These are phyloP conservation scores for Urochloa ruziziensis DNA, from an alignment of 176 grass and related monocot genomes.

Conservation along the genomic window DNA sequence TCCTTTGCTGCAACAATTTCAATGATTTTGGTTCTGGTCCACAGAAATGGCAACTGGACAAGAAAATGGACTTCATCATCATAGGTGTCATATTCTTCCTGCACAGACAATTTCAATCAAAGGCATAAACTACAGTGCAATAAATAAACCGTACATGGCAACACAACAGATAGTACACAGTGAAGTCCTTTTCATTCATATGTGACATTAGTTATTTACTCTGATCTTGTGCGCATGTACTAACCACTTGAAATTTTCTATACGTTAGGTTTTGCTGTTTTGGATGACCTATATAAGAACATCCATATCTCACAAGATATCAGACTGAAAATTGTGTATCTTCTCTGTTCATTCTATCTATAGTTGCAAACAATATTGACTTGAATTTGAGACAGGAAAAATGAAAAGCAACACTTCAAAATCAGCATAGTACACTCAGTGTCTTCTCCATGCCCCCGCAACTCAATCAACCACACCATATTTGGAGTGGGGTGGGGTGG, in stretches of 20 bases:
- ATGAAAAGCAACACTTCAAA: not conserved
- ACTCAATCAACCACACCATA: not conserved
- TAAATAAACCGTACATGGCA: not conserved
- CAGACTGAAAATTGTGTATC: not conserved
- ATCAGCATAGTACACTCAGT: not conserved
- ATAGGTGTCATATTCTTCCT: constrained; percentile 79
- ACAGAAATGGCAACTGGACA: constrained; percentile 53
- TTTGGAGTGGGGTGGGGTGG: no score
- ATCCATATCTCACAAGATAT: not conserved
- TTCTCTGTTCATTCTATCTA: not conserved
- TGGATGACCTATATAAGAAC: not conserved
- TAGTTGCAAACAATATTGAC: not conserved
- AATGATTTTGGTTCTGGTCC: constrained; percentile 74
- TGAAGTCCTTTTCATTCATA: not conserved
- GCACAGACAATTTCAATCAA: constrained; percentile 32
- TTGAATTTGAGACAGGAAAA: not conserved
- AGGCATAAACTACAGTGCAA: not conserved
- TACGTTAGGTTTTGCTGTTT: not conserved
- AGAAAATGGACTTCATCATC: constrained; percentile 48
- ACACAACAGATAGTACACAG: not conserved
- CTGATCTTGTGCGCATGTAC: not conserved
- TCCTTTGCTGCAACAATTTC: constrained; percentile 86
- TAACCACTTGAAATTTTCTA: not conserved
- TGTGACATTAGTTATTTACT: not conserved
- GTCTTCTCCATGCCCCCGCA: not conserved